Evolutionary conservation across 192 early-diverging fungal genomes (phyloP), one percentile per base, ranked within the genome.

Genomic region (Mortierella alpina): DNA sequence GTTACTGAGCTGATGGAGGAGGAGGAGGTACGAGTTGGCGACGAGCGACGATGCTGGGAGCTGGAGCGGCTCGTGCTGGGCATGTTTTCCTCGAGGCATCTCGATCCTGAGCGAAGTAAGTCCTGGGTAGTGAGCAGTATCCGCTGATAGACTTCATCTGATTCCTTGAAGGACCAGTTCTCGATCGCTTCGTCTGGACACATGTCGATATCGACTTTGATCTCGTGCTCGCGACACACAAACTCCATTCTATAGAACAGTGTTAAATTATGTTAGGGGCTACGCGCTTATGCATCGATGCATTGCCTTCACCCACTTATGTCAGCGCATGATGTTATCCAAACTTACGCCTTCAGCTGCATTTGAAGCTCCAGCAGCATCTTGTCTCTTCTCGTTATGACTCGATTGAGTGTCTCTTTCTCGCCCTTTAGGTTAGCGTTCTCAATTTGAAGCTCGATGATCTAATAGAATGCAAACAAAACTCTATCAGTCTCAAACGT

Each of bases 111-210:
- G 23, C 76, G 62, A 55, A 79, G 69, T 51, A 79, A 59, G 41
- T 79, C 76, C 69, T 79, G 68, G 1, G 64, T 72, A 22, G 59
- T 67, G 58, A 79, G 41, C 9, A 79, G 40, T 39, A 79, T 79
- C 6, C 76, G 63, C 23, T 79, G 68, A 20, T 79, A 79, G 57
- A 72, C 69, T 20, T 71, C 64, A 45, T 79, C 76, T 5, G 76
- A 79, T 15, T 79, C 76, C 17, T 79, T 72, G 64, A 79, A 79
- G 23, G 57, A 70, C 76, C 76, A 79, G 46, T 79, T 79, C 59
- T 66, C 61, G 45, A 79, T 61, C 7, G 50, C 76, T 11, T 79
- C 76, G 6, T 79, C 76, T 2, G 76, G 59, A 31, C 68, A 66
- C 63, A 79, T 63, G 39, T 79, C 76, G 45, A 79, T 72, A 17